Evolutionary conservation across 768 basidiomycete genomes (phyloP).

Genomic region (Lepiota brunneoincarnata): DNA sequence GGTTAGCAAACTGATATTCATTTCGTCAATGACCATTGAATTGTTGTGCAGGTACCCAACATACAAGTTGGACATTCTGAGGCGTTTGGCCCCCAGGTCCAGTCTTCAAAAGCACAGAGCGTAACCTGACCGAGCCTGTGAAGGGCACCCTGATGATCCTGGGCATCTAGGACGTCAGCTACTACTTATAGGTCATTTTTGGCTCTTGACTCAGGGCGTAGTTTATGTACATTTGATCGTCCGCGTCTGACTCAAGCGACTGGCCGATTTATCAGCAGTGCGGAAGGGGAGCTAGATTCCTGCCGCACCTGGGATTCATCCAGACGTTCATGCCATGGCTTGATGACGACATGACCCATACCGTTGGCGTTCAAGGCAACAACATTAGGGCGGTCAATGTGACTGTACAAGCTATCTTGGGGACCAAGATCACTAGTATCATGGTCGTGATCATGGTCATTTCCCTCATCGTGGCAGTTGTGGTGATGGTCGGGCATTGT

Average conservation of each 20-base stretch:
- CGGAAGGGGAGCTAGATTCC: not conserved
- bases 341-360: conserved; percentile 61
- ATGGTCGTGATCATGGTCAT: conserved; percentile 61
- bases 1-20: conserved; percentile 65
- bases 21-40: not conserved
- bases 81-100: conserved; percentile 83
- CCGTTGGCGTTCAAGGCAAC: conserved; percentile 69
- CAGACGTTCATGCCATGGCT: conserved; percentile 80
- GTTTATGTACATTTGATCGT: conserved; percentile 83
- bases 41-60: conserved; percentile 17
- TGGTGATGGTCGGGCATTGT: conserved; percentile 9
- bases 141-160: conserved; percentile 88
- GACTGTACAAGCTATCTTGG: conserved; percentile 67
- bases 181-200: too few relatives aligned
- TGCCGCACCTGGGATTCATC: conserved; percentile 64
- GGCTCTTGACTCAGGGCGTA: not conserved
- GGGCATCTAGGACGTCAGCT: conserved; percentile 1
- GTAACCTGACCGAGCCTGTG: conserved; percentile 81
- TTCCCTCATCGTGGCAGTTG: conserved; percentile 41
- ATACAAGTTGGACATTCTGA: conserved; percentile 63
- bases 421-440: conserved; percentile 46
- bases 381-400: conserved; percentile 81
- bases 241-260: conserved; percentile 87
- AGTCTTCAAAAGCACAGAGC: conserved; percentile 78
- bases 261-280: conserved; percentile 26